Evolutionary conservation across 2,329 filamentous ascomycete genomes (phyloP), one percentile per base, ranked within the genome.

Genomic region (Trichoderma guizhouense): DNA sequence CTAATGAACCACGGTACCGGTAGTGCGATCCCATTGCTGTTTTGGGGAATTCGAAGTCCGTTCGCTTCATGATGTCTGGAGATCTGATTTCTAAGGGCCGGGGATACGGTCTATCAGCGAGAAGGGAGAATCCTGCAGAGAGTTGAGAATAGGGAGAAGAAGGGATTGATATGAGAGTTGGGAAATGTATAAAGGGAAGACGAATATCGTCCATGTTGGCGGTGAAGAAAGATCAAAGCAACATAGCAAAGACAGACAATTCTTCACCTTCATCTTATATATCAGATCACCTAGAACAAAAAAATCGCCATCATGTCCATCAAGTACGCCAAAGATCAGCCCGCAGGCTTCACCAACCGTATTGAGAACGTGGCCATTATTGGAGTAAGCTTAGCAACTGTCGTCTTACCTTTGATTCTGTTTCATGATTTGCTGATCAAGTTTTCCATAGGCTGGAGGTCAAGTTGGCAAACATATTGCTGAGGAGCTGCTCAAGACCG

Each of bases 321-420:
- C 26, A 66, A 73, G 21, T 81, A 79, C 69, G 81, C 81, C 9
- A 81, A 81, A 62, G 75, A 80, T 57, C 79, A 83, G 77, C 77
- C 81, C 2, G 58, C 74, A 18, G 80, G 80, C 73, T 83, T 82
- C 78, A 74, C 72, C 67, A 86, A 86, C 75, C 74, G 76, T 63
- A 79, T 86, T 11, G 79, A 84, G 72, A 83, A 79, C 47, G 80
- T 86, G 0, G 84, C 84, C 24, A 82, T 86, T 15, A 80, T 86
- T 18, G 85, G 85, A 9, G 85, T 86, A 81, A 81, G 84, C 81
- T 21, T 60, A 9, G 9, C 26, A 18, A 18, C 4, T n/a, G 4
- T 3, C 47, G 15, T 39, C 7, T 47, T 26, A 11, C 8, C 36
- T 12, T 43, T 36, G 15, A 15, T 14, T n/a, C 28, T 51, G 18